phyloP scores from a whole-genome alignment of 1,284 basidiomycete genomes.

The Filobasidium uniguttulatum region DNA sequence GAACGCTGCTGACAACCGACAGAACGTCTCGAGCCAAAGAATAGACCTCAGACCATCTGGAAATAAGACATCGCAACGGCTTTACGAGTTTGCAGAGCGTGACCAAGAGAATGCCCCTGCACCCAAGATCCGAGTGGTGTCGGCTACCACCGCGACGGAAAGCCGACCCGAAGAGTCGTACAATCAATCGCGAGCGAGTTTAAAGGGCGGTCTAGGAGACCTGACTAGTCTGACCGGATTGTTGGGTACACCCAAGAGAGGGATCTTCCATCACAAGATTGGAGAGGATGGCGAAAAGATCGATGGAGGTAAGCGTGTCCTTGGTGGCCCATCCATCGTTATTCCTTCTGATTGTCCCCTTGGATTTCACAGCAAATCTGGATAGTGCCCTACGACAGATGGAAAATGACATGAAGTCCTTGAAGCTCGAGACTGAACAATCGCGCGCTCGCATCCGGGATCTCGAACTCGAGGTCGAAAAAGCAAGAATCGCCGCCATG shows the following conservation, averaged over 20 bases:
- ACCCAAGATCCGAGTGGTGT: not conserved
- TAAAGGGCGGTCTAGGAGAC: too few relatives aligned
- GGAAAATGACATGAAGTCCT: constrained; percentile 30
- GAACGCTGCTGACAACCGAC: too few relatives aligned
- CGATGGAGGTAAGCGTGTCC: constrained; percentile 19
- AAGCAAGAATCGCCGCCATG: constrained; percentile 38
- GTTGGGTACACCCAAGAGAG: constrained; percentile 34
- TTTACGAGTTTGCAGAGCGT: too few relatives aligned
- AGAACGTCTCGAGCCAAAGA: not conserved
- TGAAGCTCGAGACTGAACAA: constrained; percentile 66
- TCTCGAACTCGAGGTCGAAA: constrained; percentile 59
- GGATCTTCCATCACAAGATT: constrained; percentile 20
- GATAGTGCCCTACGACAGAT: constrained; percentile 23
- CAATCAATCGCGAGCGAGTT: too few relatives aligned
- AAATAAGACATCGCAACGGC: not conserved
- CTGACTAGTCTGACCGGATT: constrained; percentile 33
- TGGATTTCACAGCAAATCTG: constrained; percentile 1
- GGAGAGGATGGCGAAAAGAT: constrained; percentile 26
- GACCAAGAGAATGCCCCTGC: not conserved
- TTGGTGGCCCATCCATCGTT: not conserved
- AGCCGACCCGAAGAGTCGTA: not conserved
- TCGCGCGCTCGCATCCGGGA: constrained; percentile 63
- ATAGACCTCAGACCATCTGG: not conserved
- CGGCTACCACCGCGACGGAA: not conserved
- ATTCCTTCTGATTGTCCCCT: not conserved